phyloP scores from a whole-genome alignment of 495 filamentous ascomycete genomes.

The Penicillium atrosanguineum region DNA sequence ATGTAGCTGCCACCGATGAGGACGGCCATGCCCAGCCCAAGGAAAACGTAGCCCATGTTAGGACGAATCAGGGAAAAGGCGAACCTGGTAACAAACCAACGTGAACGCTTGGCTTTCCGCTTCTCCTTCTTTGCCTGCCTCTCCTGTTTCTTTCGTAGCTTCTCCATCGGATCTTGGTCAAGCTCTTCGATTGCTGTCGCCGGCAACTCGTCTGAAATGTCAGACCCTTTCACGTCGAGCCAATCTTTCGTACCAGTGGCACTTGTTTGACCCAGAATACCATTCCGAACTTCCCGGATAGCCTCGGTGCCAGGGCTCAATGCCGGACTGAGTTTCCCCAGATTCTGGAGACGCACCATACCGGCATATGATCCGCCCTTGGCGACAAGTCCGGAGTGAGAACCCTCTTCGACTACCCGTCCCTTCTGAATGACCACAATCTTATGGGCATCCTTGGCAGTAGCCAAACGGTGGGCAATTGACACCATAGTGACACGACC shows the following conservation, averaged over 20 bases:
- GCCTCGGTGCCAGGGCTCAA: conserved; percentile 3
- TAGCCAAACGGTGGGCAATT: conserved; percentile 41
- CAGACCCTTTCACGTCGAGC: conserved; percentile 15
- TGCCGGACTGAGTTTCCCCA: conserved; percentile 20
- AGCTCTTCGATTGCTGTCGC: neutral
- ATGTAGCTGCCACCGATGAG: conserved; percentile 45
- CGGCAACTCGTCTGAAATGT: conserved; percentile 14
- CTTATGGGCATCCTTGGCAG: conserved; percentile 58
- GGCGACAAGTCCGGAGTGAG: conserved; percentile 35
- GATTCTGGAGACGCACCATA: conserved; percentile 36
- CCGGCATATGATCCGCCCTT: conserved; percentile 40
- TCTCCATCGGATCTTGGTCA: neutral
- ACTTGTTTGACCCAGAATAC: neutral
- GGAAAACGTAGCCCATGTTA: conserved; percentile 30
- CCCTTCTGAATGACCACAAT: conserved; percentile 54
- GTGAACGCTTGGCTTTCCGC: conserved; percentile 15
- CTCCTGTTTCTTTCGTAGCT: conserved; percentile 8
- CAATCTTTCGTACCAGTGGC: conserved; percentile 17
- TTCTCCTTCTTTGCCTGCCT: conserved; percentile 18
- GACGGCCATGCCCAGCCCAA: conserved; percentile 33
- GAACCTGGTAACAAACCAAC: conserved; percentile 25
- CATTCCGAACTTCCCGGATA: conserved; percentile 12
- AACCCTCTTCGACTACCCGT: conserved; percentile 50
- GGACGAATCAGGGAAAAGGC: conserved; percentile 27
- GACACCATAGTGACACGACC: conserved; percentile 37